Conservation (phyloP, 129 eudicot genomes). For the Flaveria brownii region DNA sequence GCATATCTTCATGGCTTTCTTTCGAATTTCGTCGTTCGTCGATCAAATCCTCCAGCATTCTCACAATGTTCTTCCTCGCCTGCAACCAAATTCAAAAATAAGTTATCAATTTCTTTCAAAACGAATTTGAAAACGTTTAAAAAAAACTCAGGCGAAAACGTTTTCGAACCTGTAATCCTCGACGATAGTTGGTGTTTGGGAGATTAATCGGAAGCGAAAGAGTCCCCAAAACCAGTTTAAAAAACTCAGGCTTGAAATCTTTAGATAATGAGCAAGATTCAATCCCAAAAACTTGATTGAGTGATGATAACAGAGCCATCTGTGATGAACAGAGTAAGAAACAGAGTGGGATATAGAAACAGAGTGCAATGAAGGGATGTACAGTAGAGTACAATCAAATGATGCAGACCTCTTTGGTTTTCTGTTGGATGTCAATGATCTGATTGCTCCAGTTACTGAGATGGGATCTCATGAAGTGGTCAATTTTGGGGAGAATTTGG, state of each 20-base stretch:
- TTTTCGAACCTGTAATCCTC: slow-evolving; percentile 70
- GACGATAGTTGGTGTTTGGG: slow-evolving; percentile 73
- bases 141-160: no score
- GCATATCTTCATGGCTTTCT: slow-evolving; percentile 68
- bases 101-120: no score
- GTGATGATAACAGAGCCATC: slow-evolving; percentile 94
- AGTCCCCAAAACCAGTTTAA: slow-evolving; percentile 83
- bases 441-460: slow-evolving; percentile 64
- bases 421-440: slow-evolving; percentile 87
- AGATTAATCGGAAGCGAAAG: slow-evolving; percentile 95
- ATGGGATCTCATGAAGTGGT: slow-evolving; percentile 88
- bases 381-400: neutral
- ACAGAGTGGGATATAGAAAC: neutral
- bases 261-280: slow-evolving; percentile 61
- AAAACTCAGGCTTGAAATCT: slow-evolving; percentile 89
- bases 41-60: slow-evolving; percentile 58
- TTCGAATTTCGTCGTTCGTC: slow-evolving; percentile 61
- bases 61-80: slow-evolving; percentile 83
- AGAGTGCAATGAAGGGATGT: slow-evolving; percentile 20
- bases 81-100: slow-evolving; percentile 31
- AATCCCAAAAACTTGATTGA: slow-evolving; percentile 76
- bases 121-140: no score
- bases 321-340: slow-evolving; percentile 30
- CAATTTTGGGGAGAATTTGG: slow-evolving; percentile 83
- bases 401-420: slow-evolving; percentile 82